Evolutionary conservation across 2,329 filamentous ascomycete genomes (phyloP), one percentile per base, ranked within the genome.

Genomic region (Aspergillus viridinutans): DNA sequence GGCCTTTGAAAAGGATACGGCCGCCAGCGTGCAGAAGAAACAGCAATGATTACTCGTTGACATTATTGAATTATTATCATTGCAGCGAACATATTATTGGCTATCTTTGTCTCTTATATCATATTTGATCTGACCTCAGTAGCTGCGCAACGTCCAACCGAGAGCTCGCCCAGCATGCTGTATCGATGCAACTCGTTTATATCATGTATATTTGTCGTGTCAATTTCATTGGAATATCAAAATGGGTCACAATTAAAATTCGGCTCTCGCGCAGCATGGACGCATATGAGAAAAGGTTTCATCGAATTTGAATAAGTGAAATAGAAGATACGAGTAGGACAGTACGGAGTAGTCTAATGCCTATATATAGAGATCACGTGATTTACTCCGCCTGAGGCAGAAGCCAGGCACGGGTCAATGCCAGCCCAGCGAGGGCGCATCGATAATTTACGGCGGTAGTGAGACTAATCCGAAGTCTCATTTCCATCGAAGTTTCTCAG

Each of bases 1-100:
- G 61, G 92, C 94, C 1, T 99, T 97, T 72, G 93, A 95, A 72
- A 97, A 96, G 81, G 93, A 97, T 66, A 96, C 91, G 81, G 90
- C 92, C 0, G 90, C 91, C n/a, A 81, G 86, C 40, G 89, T 89
- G 32, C 90, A 95, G 76, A 96, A 92, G 85, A 96, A 85, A 72
- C 75, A 91, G 79, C 82, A 87, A 75, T 83, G 62, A 64, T 61
- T 54, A 56, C 48, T 54, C 53, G 51, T 53, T 38, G 52, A 52
- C 47, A 49, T 48, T 25, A 49, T 49, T 54, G 32, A 42, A 45
- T 45, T 52, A 38, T 55, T 20, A 47, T 51, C 49, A 54, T 53
- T 50, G 32, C 43, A 43, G 26, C 20, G 35, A 50, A 47, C 50
- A 28, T 53, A 20, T 10, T 50, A 28, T 50, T 25, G 26, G 32